Conservation (phyloP, 2,329 filamentous ascomycete genomes). For the Colletotrichum aenigma region DNA sequence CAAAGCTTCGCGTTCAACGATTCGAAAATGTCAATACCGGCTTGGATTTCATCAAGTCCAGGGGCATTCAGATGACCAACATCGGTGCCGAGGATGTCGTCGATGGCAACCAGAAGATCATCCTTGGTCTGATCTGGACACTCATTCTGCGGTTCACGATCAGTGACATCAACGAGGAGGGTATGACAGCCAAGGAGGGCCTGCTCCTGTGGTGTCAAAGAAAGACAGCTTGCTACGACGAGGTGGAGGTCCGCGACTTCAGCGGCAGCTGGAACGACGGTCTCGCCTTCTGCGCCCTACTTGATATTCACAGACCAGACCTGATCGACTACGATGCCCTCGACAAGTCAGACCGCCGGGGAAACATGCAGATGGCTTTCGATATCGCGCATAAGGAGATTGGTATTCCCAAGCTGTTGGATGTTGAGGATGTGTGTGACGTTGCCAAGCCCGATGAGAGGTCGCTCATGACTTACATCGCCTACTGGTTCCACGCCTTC, state of each 20-base stretch:
- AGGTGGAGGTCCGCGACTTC: conserved; percentile 94
- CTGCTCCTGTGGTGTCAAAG: conserved; percentile 95
- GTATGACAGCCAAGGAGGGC: conserved; percentile 96
- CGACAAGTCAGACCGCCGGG: conserved; percentile 91
- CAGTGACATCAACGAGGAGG: conserved; percentile 97
- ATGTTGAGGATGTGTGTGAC: conserved; percentile 98
- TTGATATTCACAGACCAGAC: conserved; percentile 97
- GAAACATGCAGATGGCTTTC: conserved; percentile 98
- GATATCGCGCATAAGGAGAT: conserved; percentile 96
- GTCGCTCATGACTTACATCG: conserved; percentile 98
- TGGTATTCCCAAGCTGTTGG: conserved; percentile 91
- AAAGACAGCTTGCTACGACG: conserved; percentile 98
- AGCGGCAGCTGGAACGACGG: conserved; percentile 97
- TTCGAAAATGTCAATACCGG: conserved; percentile 99
- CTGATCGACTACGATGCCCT: conserved; percentile 95
- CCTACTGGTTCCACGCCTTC: conserved; percentile 99
- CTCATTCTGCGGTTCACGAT: conserved; percentile 98
- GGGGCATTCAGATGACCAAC: conserved; percentile 96
- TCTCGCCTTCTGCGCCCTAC: conserved; percentile 90
- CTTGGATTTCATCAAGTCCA: conserved; percentile 88
- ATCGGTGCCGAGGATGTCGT: conserved; percentile 98
- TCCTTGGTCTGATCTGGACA: conserved; percentile 96
- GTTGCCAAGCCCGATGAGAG: conserved; percentile 95
- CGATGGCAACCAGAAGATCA: conserved; percentile 97
- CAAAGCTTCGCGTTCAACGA: conserved; percentile 92